Base-by-base conservation (phyloP, 257 asterid species). In the Lantana camara region DNA sequence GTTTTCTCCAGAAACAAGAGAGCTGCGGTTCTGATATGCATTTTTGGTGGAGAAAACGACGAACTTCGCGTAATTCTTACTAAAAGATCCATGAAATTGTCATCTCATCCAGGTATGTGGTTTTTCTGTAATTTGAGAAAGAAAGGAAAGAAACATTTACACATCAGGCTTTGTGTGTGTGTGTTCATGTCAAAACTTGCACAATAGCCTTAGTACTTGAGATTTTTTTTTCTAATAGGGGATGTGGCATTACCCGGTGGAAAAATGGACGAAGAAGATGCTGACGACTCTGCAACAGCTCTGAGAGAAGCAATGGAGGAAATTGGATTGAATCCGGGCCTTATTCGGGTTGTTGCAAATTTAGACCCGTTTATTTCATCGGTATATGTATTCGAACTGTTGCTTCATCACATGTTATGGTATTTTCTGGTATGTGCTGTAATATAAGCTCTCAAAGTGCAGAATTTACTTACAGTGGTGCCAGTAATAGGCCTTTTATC, bases 231-330 rank as follows among this genome's bases (percentile, higher is more conserved):
- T n/a, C n/a, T n/a, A n/a, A 38, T 27, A 84, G 91, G 91, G 30
- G 88, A 84, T 57, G 88, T 82, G 9, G 88, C 86, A 11, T 62
- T 82, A 70, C 88, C 88, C 0, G 88, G 91, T 19, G 91, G 91
- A 44, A 82, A 75, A 60, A 82, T 51, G 84, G 91, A 82, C 30
- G 86, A 84, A 32, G 67, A 58, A 44, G 91, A 82, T 27, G 76
- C 29, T 0, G 81, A 85, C 21, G 88, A 85, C 72, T 65, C 79
- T 10, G 88, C 75, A 7, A 84, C 88, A 16, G 88, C 91, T 49
- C 48, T 84, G 12, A 72, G 88, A 68, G 88, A 85, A 71, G 86
- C 91, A 19, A 77, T 3, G 69, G 91, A 85, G 69, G 91, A 85
- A 64, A 85, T 85, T 21, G 91, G 91, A 0, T 68, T 84, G 70